These are phyloP conservation scores for Colletotrichum viniferum DNA, from an alignment of 2,329 filamentous ascomycete species.

Conservation along the genomic window DNA sequence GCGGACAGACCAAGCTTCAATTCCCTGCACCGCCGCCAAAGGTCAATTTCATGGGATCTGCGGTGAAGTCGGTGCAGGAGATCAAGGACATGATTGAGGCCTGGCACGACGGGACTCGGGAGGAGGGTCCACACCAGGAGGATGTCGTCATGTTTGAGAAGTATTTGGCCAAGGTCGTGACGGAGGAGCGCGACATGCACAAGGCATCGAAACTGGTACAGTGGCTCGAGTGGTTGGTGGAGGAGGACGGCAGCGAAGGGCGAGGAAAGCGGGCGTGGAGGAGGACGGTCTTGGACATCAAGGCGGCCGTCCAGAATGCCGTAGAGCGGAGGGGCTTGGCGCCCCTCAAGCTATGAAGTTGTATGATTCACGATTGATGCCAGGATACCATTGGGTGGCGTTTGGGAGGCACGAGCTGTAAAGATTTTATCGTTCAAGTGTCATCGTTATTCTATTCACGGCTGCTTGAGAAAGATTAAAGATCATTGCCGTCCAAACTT, in stretches of 20 bases:
- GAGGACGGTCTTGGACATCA: constrained; percentile 46
- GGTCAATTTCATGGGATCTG: constrained; percentile 48
- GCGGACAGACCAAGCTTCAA: constrained; percentile 46
- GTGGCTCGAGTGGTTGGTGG: constrained; percentile 68
- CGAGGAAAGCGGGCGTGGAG: constrained; percentile 51
- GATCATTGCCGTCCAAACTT: neutral
- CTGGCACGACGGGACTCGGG: constrained; percentile 76
- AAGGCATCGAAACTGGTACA: constrained; percentile 74
- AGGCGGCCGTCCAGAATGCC: constrained; percentile 58
- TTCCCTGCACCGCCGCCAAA: constrained; percentile 53
- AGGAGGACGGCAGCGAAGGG: constrained; percentile 44
- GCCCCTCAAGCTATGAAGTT: constrained; percentile 48
- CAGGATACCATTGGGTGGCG: neutral
- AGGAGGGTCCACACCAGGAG: constrained; percentile 77
- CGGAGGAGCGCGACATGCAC: constrained; percentile 76
- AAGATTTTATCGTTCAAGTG: neutral
- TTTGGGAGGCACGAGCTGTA: neutral
- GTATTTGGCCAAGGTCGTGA: constrained; percentile 75
- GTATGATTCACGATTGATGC: constrained; percentile 5
- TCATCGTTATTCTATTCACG: neutral
- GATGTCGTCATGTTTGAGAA: constrained; percentile 77
- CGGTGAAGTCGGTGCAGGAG: constrained; percentile 54
- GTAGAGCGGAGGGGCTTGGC: constrained; percentile 61
- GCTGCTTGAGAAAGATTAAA: neutral
- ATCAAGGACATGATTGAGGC: constrained; percentile 75